Evolutionary conservation across 2,329 filamentous ascomycete species (phyloP).

Genomic region (Clonostachys solani): DNA sequence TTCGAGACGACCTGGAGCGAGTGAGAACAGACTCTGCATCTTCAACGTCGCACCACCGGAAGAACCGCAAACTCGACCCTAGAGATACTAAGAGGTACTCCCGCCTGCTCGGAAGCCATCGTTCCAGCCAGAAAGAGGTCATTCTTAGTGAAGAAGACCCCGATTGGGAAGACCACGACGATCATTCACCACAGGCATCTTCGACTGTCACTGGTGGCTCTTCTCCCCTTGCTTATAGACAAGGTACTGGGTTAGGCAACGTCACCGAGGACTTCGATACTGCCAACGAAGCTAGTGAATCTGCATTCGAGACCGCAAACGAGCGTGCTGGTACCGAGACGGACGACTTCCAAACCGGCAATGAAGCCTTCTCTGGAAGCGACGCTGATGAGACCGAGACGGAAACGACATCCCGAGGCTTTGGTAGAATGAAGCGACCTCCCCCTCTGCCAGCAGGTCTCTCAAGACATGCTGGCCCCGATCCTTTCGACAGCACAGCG

Average conservation of each 20-base stretch:
- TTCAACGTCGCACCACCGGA: slow-evolving; percentile 43
- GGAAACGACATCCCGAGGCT: slow-evolving; percentile 53
- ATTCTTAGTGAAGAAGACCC: slow-evolving; percentile 63
- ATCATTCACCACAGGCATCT: slow-evolving; percentile 15
- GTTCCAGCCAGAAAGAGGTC: slow-evolving; percentile 74
- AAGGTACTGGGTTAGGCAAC: neutral
- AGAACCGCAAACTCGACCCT: slow-evolving; percentile 58
- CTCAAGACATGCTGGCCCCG: slow-evolving; percentile 44
- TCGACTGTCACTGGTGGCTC: slow-evolving; percentile 6
- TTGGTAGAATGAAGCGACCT: slow-evolving; percentile 33
- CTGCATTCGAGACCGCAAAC: slow-evolving; percentile 64
- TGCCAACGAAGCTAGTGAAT: slow-evolving; percentile 70
- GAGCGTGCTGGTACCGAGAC: slow-evolving; percentile 77
- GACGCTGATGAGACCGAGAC: slow-evolving; percentile 90
- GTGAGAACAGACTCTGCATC: slow-evolving; percentile 48
- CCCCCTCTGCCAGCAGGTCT: slow-evolving; percentile 31
- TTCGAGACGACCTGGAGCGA: slow-evolving; percentile 84
- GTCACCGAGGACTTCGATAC: slow-evolving; percentile 71
- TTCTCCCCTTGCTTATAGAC: neutral
- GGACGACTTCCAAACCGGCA: slow-evolving; percentile 92
- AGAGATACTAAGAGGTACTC: slow-evolving; percentile 76
- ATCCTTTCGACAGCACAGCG: slow-evolving; percentile 80
- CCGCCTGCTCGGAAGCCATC: slow-evolving; percentile 70
- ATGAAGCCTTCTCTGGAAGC: slow-evolving; percentile 70
- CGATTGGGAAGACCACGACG: slow-evolving; percentile 80